Evolutionary conservation across 805 yeast genomes (phyloP).

Genomic region (Hemisphaericaspora nanyangensis): DNA sequence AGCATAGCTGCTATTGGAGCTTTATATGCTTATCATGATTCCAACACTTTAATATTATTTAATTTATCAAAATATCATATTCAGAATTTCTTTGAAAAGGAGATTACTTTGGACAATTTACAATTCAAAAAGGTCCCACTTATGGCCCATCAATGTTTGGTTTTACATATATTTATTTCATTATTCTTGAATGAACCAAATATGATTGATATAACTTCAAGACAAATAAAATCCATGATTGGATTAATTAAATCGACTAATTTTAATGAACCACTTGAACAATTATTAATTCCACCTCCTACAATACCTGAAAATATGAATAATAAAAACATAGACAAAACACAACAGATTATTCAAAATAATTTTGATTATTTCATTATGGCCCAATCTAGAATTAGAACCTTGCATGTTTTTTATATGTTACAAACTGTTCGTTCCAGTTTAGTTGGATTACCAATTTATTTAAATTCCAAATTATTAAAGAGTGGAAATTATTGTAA

Average conservation of each 20-base stretch:
- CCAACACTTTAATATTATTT: conserved; percentile 68
- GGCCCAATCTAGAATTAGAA: conserved; percentile 54
- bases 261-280: conserved; percentile 48
- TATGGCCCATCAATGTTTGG: conserved; percentile 54
- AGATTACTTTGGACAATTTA: conserved; percentile 41
- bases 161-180: conserved; percentile 52
- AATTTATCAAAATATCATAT: conserved; percentile 64
- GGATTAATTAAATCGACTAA: conserved; percentile 52
- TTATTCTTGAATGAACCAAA: conserved; percentile 52
- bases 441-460: conserved; percentile 39
- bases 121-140: conserved; percentile 52
- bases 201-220: conserved; percentile 48
- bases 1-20: conserved; percentile 91
- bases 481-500: conserved; percentile 64
- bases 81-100: conserved; percentile 59
- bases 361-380: conserved; percentile 50
- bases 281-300: conserved; percentile 40
- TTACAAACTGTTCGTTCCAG: conserved; percentile 46
- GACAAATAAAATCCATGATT: conserved; percentile 52
- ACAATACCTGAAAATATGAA: conserved; percentile 5
- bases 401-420: conserved; percentile 49
- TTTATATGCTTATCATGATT: conserved; percentile 72
- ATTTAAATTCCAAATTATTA: conserved; percentile 41
- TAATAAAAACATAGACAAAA: conserved; percentile 10
- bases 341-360: conserved; percentile 28